Percentiles rank a stretch among this genome's conserved stretches.
Evolutionary conservation across 176 grass and related monocot species (phyloP).

Genomic region (Zea luxurians): DNA sequence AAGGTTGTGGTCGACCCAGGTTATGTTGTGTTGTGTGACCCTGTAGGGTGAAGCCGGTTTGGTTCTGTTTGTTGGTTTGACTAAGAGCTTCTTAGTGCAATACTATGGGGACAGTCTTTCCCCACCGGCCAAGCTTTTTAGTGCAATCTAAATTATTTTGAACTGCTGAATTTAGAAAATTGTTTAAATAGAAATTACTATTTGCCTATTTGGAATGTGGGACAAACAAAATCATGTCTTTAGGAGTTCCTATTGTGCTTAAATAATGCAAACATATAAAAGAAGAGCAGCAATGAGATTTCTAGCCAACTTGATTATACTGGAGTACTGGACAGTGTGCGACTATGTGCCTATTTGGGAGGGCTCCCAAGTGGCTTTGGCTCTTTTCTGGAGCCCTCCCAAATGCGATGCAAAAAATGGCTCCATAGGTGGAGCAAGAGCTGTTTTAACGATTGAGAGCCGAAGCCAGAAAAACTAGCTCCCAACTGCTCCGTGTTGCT

Average conservation of each 20-base stretch:
- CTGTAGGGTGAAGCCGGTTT: not conserved
- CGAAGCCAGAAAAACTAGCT: too few relatives aligned
- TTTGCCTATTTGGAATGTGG: not conserved
- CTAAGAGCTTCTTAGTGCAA: not conserved
- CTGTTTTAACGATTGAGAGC: too few relatives aligned
- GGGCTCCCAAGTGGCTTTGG: too few relatives aligned
- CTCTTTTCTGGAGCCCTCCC: too few relatives aligned
- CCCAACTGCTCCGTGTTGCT: too few relatives aligned
- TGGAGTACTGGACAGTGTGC: not conserved
- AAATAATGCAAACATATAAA: not conserved
- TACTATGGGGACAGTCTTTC: not conserved
- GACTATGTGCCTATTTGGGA: too few relatives aligned
- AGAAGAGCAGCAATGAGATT: not conserved
- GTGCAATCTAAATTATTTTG: not conserved
- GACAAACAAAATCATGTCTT: not conserved
- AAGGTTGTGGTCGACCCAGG: not conserved
- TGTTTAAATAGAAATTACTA: not conserved
- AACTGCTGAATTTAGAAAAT: not conserved
- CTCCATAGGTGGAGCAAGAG: too few relatives aligned
- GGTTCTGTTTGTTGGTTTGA: not conserved
- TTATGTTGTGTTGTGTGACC: not conserved
- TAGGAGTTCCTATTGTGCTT: not conserved
- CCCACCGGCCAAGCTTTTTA: not conserved
- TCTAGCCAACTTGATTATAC: not conserved
- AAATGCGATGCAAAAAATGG: too few relatives aligned